Evolutionary conservation across 108 stramenopile genomes (phyloP).

Genomic region (Conticribra guillardii): DNA sequence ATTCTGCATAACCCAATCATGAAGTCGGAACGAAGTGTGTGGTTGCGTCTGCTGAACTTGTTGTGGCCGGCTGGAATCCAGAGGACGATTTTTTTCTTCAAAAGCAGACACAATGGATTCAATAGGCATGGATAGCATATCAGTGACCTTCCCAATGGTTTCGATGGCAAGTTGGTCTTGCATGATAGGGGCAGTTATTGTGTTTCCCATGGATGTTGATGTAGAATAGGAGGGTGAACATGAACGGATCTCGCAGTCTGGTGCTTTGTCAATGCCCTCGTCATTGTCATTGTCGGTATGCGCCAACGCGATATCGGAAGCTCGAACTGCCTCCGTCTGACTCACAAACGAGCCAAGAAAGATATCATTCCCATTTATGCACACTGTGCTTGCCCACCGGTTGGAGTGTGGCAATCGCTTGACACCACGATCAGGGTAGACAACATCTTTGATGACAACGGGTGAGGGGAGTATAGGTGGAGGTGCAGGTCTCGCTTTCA

Average conservation of each 20-base stretch:
- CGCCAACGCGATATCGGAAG: constrained; percentile 11
- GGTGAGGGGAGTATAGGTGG: constrained; percentile 9
- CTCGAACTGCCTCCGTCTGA: constrained; percentile 25
- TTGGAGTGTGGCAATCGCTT: constrained; percentile 11
- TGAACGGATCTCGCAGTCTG: neutral
- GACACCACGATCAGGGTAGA: constrained; percentile 6
- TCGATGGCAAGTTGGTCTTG: neutral
- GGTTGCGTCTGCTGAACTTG: neutral
- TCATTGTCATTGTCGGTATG: neutral
- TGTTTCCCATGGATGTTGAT: neutral
- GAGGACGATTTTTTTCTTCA: constrained; percentile 1
- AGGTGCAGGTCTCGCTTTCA: neutral
- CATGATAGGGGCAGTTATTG: neutral
- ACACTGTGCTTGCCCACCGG: constrained; percentile 24
- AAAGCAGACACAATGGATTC: constrained; percentile 30
- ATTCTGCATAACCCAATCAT: constrained; percentile 29
- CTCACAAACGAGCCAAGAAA: constrained; percentile 23
- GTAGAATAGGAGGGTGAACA: neutral
- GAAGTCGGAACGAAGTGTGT: constrained; percentile 9
- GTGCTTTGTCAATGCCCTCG: neutral
- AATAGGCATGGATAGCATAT: constrained; percentile 12
- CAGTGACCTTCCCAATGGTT: constrained; percentile 7
- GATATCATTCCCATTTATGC: constrained; percentile 28
- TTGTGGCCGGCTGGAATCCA: neutral
- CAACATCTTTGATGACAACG: constrained; percentile 1